A percentile compares a stretch with the other conserved stretches of the same genome.
Evolutionary conservation across 495 filamentous ascomycete genomes (phyloP).

Genomic region (Neurospora sp.): DNA sequence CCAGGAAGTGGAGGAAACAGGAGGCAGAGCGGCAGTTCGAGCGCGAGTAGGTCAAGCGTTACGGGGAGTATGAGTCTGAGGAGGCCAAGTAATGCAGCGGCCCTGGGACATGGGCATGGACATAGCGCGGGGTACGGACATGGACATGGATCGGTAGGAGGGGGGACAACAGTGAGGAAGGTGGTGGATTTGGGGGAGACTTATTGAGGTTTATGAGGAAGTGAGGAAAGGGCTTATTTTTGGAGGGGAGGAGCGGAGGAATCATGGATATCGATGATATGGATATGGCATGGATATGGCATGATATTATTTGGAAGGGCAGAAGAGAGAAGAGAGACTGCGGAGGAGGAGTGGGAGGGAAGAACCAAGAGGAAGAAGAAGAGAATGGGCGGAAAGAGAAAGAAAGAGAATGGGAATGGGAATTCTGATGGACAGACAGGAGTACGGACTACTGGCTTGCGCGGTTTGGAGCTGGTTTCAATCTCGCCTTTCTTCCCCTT

Average conservation of each 20-base stretch:
- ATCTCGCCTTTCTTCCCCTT: neutral
- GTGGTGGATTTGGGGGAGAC: constrained; percentile 40
- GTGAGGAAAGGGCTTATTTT: neutral
- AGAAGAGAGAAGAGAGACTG: no score
- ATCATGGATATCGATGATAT: neutral
- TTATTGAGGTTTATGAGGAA: constrained; percentile 19
- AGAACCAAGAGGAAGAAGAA: neutral
- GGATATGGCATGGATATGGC: neutral
- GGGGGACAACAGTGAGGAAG: constrained; percentile 11
- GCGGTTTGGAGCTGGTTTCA: neutral
- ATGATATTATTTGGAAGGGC: neutral
- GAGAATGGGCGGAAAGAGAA: neutral
- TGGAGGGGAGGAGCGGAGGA: neutral
- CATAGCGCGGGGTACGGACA: neutral
- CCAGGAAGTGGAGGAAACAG: constrained; percentile 11
- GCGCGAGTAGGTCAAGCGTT: constrained; percentile 23
- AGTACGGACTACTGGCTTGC: neutral
- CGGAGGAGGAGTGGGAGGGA: no score
- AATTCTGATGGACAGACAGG: neutral
- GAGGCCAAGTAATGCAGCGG: constrained; percentile 6
- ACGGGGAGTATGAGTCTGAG: constrained; percentile 32
- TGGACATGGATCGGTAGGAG: neutral
- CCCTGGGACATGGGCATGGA: neutral
- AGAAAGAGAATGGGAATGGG: neutral
- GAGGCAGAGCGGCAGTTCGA: constrained; percentile 42